Base-by-base conservation (phyloP, 257 asterid genomes). In the Rhazya stricta region DNA sequence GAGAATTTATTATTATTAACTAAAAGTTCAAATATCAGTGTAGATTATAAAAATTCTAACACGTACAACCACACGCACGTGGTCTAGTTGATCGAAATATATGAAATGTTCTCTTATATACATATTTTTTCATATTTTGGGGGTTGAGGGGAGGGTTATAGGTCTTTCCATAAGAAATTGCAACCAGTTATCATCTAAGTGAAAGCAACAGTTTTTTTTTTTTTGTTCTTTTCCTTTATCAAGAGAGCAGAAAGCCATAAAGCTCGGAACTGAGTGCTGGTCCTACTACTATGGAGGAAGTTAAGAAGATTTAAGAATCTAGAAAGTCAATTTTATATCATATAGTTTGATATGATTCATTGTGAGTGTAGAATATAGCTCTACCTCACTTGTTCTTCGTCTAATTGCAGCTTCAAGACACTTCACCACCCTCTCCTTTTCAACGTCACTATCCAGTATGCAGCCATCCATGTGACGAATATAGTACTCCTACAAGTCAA, bases 351-450 rank as follows among this genome's bases (percentile, higher is more conserved):
- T 16, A 25, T 2, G 27, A 75, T 76, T n/a, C 37, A 46, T 37
- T 27, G 1, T 29, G 30, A 68, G 15, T 0, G 66, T 71, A 4
- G 11, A 27, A 48, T 15, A 25, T 23, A 25, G 1, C 43, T 68
- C 81, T 83, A 94, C 98, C 97, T 94, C 97, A 57, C 97, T 92
- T 41, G 83, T 87, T 86, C 99, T 77, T 79, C 99, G 93, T 71
- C 86, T 83, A 70, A 94, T 87, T 10, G 99, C 97, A 77, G 99
- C 99, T 85, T 94, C 99, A 42, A 94, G 95, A 79, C 99, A 94
- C 85, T 90, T 94, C 79, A 84, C 76, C 76, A 89, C 97, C 85
- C 83, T 92, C 63, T 90, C 89, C 82, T 84, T 94, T 87, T 94
- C 97, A 62, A 73, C 93, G 76, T 85, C 87, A 23, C 85, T 82